phyloP scores from a whole-genome alignment of 2,329 filamentous ascomycete genomes.

The Paraconiothyrium brasiliense region DNA sequence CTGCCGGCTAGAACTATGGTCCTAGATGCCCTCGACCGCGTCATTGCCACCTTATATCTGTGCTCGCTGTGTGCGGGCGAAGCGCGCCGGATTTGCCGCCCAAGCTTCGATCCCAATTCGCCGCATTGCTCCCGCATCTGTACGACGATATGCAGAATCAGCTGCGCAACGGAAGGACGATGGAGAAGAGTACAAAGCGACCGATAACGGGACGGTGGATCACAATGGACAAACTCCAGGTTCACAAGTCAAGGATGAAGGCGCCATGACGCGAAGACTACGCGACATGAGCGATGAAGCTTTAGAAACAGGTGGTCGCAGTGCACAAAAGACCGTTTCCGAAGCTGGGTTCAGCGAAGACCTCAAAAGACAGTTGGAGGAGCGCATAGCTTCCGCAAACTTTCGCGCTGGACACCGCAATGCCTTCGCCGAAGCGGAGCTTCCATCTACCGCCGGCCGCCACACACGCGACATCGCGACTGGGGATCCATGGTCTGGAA shows the following conservation, averaged over 20 bases:
- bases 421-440: constrained; percentile 62
- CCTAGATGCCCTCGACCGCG: constrained; percentile 42
- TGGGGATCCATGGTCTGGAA: constrained; percentile 78
- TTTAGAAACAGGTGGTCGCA: constrained; percentile 63
- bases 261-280: constrained; percentile 67
- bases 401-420: constrained; percentile 64
- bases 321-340: constrained; percentile 65
- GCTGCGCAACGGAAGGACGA: constrained; percentile 28
- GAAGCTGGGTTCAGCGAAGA: constrained; percentile 71
- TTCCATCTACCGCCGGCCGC: constrained; percentile 70
- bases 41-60: constrained; percentile 40
- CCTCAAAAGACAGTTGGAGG: constrained; percentile 65
- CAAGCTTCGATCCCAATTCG: constrained; percentile 18
- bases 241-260: constrained; percentile 47
- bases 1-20: constrained; percentile 9
- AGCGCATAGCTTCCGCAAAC: constrained; percentile 65
- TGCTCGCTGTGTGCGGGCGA: constrained; percentile 53
- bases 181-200: constrained; percentile 6
- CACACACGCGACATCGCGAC: constrained; percentile 74
- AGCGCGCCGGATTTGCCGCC: constrained; percentile 24
- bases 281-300: constrained; percentile 69
- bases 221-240: neutral
- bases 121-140: constrained; percentile 18
- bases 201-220: constrained; percentile 5
- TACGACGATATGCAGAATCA: constrained; percentile 36